Conservation (phyloP, 2,329 filamentous ascomycete genomes). For the Fusarium torulosum region DNA sequence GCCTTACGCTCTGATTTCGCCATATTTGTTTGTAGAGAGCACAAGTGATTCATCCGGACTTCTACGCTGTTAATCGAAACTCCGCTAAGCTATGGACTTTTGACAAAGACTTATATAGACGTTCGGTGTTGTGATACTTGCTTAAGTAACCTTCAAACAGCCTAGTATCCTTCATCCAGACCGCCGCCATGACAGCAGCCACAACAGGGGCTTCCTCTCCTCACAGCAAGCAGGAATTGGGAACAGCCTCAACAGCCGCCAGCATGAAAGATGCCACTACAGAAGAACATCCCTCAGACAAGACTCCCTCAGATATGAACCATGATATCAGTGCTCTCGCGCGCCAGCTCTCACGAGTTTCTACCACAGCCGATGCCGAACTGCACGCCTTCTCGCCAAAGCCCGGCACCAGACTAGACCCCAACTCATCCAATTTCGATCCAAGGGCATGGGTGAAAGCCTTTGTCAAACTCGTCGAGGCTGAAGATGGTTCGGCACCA, state of each 20-base stretch:
- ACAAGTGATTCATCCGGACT: not conserved
- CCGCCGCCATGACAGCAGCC: conserved; percentile 1
- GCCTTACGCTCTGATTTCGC: not conserved
- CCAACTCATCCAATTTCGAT: conserved; percentile 46
- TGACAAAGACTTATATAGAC: not conserved
- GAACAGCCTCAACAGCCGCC: conserved; percentile 17
- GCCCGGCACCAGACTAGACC: conserved; percentile 42
- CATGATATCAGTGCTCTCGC: conserved; percentile 32
- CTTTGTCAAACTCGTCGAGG: conserved; percentile 45
- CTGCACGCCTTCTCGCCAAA: conserved; percentile 39
- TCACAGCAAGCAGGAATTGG: not conserved
- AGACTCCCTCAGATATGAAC: not conserved
- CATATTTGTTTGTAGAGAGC: not conserved
- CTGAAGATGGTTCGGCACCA: conserved; percentile 43
- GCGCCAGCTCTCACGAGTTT: conserved; percentile 25
- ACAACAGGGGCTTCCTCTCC: not conserved
- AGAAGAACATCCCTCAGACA: not conserved
- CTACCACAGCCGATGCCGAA: conserved; percentile 29
- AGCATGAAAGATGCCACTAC: conserved; percentile 4
- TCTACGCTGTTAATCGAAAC: not conserved
- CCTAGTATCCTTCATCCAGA: not conserved
- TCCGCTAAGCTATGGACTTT: not conserved
- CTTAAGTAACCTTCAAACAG: not conserved
- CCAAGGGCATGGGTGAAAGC: conserved; percentile 47
- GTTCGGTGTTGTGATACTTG: not conserved